phyloP scores from a whole-genome alignment of 495 filamentous ascomycete species.

The Lasiosphaeriaceae sp. region DNA sequence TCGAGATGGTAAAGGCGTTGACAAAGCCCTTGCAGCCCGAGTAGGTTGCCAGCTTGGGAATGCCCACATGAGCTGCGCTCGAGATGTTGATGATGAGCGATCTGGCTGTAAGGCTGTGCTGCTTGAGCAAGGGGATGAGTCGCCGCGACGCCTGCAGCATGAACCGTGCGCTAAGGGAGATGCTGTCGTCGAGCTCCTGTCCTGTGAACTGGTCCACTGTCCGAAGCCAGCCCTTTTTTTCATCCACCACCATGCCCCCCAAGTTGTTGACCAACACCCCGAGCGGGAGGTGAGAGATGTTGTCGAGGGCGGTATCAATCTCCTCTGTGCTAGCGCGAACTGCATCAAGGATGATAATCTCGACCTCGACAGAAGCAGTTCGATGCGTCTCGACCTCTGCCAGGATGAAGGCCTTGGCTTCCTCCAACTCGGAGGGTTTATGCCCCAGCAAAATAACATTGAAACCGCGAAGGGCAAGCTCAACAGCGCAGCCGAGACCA shows the following conservation, averaged over 20 bases:
- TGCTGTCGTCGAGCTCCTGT: not conserved
- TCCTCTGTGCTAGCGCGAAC: not conserved
- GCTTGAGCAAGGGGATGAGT: not conserved
- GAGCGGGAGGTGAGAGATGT: not conserved
- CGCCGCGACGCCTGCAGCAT: not conserved
- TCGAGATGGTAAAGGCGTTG: not conserved
- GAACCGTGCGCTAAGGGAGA: not conserved
- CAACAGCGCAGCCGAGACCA: not conserved
- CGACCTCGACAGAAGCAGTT: not conserved
- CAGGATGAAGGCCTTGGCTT: not conserved
- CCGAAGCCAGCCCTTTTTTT: not conserved
- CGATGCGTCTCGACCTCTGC: too few relatives aligned
- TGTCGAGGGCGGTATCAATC: not conserved
- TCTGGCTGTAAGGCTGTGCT: not conserved
- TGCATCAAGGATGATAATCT: not conserved
- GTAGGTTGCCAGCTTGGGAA: not conserved
- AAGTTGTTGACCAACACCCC: not conserved
- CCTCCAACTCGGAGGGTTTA: not conserved
- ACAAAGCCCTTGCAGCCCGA: not conserved
- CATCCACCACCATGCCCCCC: not conserved
- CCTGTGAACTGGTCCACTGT: not conserved
- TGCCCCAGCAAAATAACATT: not conserved
- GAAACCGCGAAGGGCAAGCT: not conserved
- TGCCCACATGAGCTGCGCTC: not conserved
- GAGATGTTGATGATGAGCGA: not conserved